phyloP scores from a whole-genome alignment of 306 rosid genomes.

The Cucurbita moschata region DNA sequence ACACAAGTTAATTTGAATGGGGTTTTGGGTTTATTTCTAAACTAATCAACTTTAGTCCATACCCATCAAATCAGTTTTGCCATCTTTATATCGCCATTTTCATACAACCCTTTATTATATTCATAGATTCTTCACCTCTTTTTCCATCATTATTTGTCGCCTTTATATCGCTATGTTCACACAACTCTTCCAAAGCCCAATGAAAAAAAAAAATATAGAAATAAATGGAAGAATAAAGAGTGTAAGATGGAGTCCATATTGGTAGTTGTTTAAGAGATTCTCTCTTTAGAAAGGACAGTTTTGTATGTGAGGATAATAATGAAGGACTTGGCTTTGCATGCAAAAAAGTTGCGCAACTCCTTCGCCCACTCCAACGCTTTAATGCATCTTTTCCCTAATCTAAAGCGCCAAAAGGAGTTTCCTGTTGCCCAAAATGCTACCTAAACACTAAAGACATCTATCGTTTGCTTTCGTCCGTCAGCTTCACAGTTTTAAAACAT shows the following conservation, averaged over 20 bases:
- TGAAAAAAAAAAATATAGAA: background rate
- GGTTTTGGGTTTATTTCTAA: background rate
- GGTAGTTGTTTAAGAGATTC: background rate
- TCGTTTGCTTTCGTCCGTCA: too few species aligned
- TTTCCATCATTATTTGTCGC: too few species aligned
- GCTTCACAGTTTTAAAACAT: too few species aligned
- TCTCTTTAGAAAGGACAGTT: background rate
- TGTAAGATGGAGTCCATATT: background rate
- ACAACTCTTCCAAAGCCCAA: too few species aligned
- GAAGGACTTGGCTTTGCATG: background rate
- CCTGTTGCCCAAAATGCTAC: background rate
- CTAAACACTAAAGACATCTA: background rate
- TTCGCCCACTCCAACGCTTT: background rate
- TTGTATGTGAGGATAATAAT: background rate
- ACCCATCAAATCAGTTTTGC: background rate
- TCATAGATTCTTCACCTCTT: too few species aligned
- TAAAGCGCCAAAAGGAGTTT: background rate
- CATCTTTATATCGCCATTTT: too few species aligned
- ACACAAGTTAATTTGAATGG: background rate
- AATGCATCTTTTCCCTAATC: background rate
- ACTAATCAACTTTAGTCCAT: background rate
- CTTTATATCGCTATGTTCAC: too few species aligned
- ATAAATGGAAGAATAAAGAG: background rate
- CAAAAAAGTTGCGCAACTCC: background rate
- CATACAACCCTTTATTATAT: too few species aligned